Conservation (phyloP, 805 yeast species). For the Candida ortonii region DNA sequence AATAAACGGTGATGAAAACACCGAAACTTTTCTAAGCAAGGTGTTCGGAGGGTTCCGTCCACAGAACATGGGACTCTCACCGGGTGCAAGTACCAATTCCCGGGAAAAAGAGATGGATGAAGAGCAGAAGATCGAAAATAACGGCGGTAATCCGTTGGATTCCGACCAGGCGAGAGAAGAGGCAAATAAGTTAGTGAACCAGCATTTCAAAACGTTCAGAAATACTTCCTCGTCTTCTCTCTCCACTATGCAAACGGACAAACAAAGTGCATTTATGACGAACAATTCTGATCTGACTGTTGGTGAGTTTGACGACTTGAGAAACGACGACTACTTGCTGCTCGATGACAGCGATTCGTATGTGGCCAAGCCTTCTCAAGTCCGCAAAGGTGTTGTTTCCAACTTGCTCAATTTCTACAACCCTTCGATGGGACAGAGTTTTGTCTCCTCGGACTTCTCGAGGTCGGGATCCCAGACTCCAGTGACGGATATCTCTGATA, state of each 20-base stretch:
- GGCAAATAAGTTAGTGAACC: conserved; percentile 52
- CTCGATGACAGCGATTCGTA: conserved; percentile 51
- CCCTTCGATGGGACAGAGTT: conserved; percentile 30
- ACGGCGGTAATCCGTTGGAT: conserved; percentile 40
- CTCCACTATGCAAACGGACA: conserved; percentile 12
- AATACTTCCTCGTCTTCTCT: conserved; percentile 12
- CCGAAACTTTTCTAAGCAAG: conserved; percentile 10
- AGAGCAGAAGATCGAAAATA: conserved; percentile 27
- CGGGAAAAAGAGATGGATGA: conserved; percentile 39
- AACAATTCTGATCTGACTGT: conserved; percentile 37
- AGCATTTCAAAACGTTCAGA: conserved; percentile 39
- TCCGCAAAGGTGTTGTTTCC: conserved; percentile 84
- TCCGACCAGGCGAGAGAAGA: conserved; percentile 45
- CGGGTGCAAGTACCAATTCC: conserved; percentile 15
- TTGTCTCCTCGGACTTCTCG: conserved; percentile 14
- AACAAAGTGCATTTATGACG: conserved; percentile 13
- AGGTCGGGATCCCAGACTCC: conserved; percentile 25
- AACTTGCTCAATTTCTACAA: conserved; percentile 71
- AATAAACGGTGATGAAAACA: too few relatives aligned
- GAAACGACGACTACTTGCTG: conserved; percentile 34
- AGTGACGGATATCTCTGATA: conserved; percentile 16
- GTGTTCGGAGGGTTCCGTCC: conserved; percentile 13
- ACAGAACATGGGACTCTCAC: conserved; percentile 16
- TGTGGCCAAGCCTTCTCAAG: conserved; percentile 45
- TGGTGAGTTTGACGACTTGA: conserved; percentile 30